Base-by-base conservation (phyloP, 129 eudicot genomes). In the Flaveria trinervia region DNA sequence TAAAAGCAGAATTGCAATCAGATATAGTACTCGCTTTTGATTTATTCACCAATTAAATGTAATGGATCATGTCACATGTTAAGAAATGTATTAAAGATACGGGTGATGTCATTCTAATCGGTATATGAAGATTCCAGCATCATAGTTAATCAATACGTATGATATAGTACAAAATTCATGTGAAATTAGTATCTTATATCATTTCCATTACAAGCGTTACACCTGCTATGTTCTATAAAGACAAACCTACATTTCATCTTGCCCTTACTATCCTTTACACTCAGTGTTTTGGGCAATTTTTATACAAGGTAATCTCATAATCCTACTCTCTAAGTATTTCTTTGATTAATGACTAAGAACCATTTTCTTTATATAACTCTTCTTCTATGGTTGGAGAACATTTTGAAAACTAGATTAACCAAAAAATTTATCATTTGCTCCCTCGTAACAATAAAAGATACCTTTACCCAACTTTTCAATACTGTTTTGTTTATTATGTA, bases 1-100 rank as follows among this genome's bases (percentile, higher is more conserved):
- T 48, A 75, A 3, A 64, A 48, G 57, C 16, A 84, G 59, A 46
- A 23, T 64, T 16, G 30, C 51, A 61, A 17, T 79, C 60, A 67
- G 44, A 36, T 49, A 14, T 23, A 74, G 70, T 57, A 48, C 22
- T 45, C 9, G 28, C 9, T 11, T 71, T 28, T 7, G 26, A 50
- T 28, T 55, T 41, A 73, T 43, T 41, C 36, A 13, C 12, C 16
- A 3, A 33, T 39, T 41, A 1, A 51, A 3, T 3, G n/a, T 28
- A 71, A 16, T 8, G 9, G 17, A 26, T 9, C 51, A 17, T 50
- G 16, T 28, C 25, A 51, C 6, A 18, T 3, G 50, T 11, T 26
- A 16, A 55, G 50, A 52, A 20, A 28, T 4, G 48, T 16, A 48
- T 15, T 33, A 39, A 51, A 5, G 65, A 52, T 52, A 36, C 41